Conservation (phyloP, 495 filamentous ascomycete species). For the Podospora appendiculata region DNA sequence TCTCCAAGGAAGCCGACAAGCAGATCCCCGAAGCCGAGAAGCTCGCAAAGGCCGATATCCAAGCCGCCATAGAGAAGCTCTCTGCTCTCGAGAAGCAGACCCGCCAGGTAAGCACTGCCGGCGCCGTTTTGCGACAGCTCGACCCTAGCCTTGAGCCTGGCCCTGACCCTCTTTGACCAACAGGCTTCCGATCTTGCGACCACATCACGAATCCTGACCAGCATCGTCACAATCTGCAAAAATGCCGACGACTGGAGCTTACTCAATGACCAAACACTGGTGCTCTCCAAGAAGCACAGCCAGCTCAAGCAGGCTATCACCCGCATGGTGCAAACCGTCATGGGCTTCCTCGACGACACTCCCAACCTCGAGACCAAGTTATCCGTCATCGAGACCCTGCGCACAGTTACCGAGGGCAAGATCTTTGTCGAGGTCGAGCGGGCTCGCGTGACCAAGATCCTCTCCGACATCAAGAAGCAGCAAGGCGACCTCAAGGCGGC, state of each 20-base stretch:
- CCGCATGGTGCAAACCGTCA: slow-evolving; percentile 96
- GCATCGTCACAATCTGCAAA: slow-evolving; percentile 91
- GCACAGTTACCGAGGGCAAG: slow-evolving; percentile 98
- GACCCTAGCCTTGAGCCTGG: no score
- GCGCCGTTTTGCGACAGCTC: neutral
- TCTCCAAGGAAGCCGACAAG: slow-evolving; percentile 86
- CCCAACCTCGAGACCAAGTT: slow-evolving; percentile 80
- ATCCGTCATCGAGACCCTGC: slow-evolving; percentile 84
- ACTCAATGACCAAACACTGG: slow-evolving; percentile 90
- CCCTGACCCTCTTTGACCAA: neutral
- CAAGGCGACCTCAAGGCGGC: slow-evolving; percentile 88
- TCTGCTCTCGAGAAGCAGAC: slow-evolving; percentile 88
- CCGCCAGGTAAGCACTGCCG: slow-evolving; percentile 60
- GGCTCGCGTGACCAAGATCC: slow-evolving; percentile 85
- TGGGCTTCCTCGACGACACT: slow-evolving; percentile 77
- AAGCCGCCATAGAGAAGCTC: slow-evolving; percentile 88
- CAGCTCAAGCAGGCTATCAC: slow-evolving; percentile 98
- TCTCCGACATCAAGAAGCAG: slow-evolving; percentile 93
- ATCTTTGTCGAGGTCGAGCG: slow-evolving; percentile 99
- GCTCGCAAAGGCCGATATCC: slow-evolving; percentile 78
- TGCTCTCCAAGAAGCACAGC: slow-evolving; percentile 98
- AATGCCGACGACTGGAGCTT: slow-evolving; percentile 84
- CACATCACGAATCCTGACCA: slow-evolving; percentile 77
- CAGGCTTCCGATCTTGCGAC: slow-evolving; percentile 93
- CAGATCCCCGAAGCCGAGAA: slow-evolving; percentile 81